Base-by-base conservation (phyloP, 1,284 basidiomycete genomes). In the Pseudozyma pruni region DNA sequence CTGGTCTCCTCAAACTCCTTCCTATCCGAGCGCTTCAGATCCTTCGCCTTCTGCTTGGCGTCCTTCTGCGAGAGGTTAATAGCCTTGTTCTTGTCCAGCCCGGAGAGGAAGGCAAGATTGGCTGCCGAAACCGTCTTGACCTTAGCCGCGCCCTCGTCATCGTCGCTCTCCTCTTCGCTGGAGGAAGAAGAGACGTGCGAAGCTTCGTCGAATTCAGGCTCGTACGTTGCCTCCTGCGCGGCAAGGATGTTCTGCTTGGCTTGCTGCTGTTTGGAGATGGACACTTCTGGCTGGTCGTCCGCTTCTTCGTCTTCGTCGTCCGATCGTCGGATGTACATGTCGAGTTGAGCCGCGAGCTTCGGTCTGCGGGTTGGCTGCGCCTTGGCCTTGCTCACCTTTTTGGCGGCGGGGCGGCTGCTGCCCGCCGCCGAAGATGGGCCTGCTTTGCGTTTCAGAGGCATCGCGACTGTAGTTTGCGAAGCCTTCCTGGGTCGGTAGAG, bases 311-410 rank as follows among this genome's bases (percentile, higher is more conserved):
- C 37, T 19, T 50, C 52, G 41, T 69, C 59, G 39, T 69, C 66
- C 19, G 58, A 50, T 16, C 64, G 49, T 29, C 31, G 58, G 27
- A 68, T 68, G 45, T 62, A 62, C 64, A 68, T 68, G 47, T 68
- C 64, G 35, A 68, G 53, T 11, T 49, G 55, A 1, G 32, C 33
- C 1, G 62, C 49, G 20, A 64, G 46, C 31, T 64, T 64, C 23
- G 50, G 62, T 4, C 20, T 39, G 35, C 48, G 60, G 27, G 39
- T 1, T 3, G 47, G 45, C 32, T 32, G 47, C 27, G 10, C 17
- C n/a, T 13, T 16, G 32, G 32, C 10, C 23, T 37, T 37, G 20
- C 37, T 8, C 8, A 27, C n/a, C 13, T 47, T 38, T 25, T 42
- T 41, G 32, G 41, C 2, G 14, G 44, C 22, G 16, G 37, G 11